These are phyloP conservation scores for Saccharomyces paradoxus DNA, from an alignment of 805 yeast genomes.

Conservation along the genomic window DNA sequence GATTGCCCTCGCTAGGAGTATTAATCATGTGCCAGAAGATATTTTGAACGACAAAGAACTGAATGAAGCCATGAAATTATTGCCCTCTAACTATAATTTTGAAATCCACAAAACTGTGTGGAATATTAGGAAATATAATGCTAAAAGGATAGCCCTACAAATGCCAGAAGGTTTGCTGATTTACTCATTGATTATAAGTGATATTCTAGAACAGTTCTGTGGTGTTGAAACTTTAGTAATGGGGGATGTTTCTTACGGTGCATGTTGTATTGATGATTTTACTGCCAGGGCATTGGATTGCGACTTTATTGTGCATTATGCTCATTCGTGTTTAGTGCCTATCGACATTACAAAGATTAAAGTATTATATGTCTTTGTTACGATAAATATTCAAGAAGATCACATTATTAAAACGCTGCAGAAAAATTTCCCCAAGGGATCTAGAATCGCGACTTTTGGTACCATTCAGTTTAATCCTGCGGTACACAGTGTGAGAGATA, in stretches of 20 bases:
- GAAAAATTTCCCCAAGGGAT: conserved; percentile 56
- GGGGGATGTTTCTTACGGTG: conserved; percentile 99
- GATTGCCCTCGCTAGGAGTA: conserved; percentile 45
- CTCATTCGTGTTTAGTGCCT: conserved; percentile 94
- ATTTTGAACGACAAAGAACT: conserved; percentile 72
- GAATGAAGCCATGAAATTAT: conserved; percentile 70
- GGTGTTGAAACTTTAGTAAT: conserved; percentile 78
- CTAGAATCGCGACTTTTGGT: conserved; percentile 77
- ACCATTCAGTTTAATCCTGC: conserved; percentile 97
- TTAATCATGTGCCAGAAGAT: conserved; percentile 84
- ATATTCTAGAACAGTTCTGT: conserved; percentile 88
- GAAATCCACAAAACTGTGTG: conserved; percentile 94
- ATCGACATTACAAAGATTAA: conserved; percentile 85
- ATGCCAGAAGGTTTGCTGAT: conserved; percentile 96
- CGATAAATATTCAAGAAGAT: conserved; percentile 76
- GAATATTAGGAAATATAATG: conserved; percentile 70
- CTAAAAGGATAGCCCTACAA: conserved; percentile 83
- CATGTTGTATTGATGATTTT: conserved; percentile 94
- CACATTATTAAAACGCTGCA: conserved; percentile 74
- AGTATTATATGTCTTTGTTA: conserved; percentile 90
- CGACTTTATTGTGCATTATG: conserved; percentile 92
- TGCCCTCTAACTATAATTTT: conserved; percentile 90
- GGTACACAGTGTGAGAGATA: conserved; percentile 65
- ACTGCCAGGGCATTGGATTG: conserved; percentile 91
- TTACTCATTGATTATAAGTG: conserved; percentile 82